Evolutionary conservation across 2,329 filamentous ascomycete species (phyloP), one percentile per base, ranked within the genome.

Genomic region (Basipetospora chlamydospora): DNA sequence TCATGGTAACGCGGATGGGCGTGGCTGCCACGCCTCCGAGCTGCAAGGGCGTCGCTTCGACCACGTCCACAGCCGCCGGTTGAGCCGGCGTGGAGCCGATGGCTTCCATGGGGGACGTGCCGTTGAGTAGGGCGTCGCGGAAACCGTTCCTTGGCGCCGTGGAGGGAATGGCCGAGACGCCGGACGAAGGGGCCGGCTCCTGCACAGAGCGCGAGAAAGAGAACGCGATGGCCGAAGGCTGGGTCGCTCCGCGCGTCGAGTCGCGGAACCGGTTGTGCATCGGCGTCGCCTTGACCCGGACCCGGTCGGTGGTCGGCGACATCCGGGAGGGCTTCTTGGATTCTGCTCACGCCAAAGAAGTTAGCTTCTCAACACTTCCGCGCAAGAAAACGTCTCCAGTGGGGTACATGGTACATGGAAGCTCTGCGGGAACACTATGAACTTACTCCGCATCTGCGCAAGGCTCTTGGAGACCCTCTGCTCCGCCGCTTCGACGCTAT

Each of bases 401-500:
- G 10, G 18, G 25, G 12, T 11, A 26, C n/a, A n/a, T n/a, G n/a
- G n/a, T n/a, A n/a, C 16, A 15, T 31, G 4, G 16, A 8, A 12
- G 11, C 29, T 21, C 8, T 12, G 16, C 8, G 2, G 29, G 7
- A 3, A 29, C 26, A 11, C 5, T n/a, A n/a, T n/a, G 17, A 21
- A 55, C 65, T 55, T 57, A 74, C 71, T 76, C 49, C 58, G 59
- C 18, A 60, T 50, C 32, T 60, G 58, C 11, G 60, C 61, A 33
- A 65, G 50, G 30, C 60, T 60, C 4, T 60, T 60, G 12, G 60
- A 61, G 5, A 63, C 59, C 37, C 76, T 70, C 46, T 68, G 69
- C 50, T 85, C 78, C 4, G 73, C 68, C 18, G 73, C 77, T 44
- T 83, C 79, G 3, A 70, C 73, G 39, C 81, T 64, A 26, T 73